Evolutionary conservation across 2,329 filamentous ascomycete genomes (phyloP).

Genomic region (Botrytis deweyae): DNA sequence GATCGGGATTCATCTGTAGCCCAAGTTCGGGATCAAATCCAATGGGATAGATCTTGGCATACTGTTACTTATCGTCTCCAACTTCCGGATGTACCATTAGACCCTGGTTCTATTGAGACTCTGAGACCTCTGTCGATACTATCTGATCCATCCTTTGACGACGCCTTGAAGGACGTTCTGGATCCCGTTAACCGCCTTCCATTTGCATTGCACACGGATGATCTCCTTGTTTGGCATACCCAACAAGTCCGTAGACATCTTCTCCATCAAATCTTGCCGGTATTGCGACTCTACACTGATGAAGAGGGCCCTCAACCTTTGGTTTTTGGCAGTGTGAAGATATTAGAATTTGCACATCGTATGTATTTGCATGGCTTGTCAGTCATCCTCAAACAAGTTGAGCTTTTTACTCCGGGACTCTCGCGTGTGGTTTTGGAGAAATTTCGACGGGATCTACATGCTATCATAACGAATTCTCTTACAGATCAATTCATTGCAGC

Average conservation of each 20-base stretch:
- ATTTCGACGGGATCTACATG: constrained; percentile 62
- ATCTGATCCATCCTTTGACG: constrained; percentile 46
- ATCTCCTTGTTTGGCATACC: constrained; percentile 60
- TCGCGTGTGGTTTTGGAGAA: constrained; percentile 46
- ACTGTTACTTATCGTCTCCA: constrained; percentile 57
- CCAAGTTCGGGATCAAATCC: constrained; percentile 46
- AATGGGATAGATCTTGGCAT: constrained; percentile 63
- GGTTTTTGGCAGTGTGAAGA: constrained; percentile 53
- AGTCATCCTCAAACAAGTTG: constrained; percentile 49
- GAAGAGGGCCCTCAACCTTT: constrained; percentile 45
- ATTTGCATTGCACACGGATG: constrained; percentile 52
- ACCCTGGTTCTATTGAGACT: constrained; percentile 32
- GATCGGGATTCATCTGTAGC: constrained; percentile 10
- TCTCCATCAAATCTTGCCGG: constrained; percentile 56
- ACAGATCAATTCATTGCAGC: constrained; percentile 53
- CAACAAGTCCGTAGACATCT: constrained; percentile 62
- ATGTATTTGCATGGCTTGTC: constrained; percentile 57
- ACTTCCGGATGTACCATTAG: constrained; percentile 55
- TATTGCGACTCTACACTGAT: constrained; percentile 47
- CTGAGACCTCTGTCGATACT: constrained; percentile 30
- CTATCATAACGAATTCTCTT: constrained; percentile 63
- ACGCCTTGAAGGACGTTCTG: constrained; percentile 55
- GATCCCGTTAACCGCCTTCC: constrained; percentile 49
- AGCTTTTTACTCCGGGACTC: constrained; percentile 38
- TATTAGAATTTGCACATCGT: constrained; percentile 58